phyloP scores from a whole-genome alignment of 345 rosid species.

The Lepidium sativum region DNA sequence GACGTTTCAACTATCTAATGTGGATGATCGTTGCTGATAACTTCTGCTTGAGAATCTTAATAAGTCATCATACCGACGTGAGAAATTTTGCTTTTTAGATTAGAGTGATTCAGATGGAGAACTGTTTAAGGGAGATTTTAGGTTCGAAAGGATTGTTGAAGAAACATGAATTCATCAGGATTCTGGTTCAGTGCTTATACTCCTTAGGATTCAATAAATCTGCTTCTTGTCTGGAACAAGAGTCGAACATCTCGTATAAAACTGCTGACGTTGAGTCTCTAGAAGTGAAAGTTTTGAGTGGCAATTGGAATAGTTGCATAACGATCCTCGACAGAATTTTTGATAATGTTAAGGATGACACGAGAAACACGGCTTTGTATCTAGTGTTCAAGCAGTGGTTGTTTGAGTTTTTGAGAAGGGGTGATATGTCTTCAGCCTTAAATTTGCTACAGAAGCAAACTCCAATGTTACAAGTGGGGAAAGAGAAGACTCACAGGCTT shows the following conservation, averaged over 20 bases:
- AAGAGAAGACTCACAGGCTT: slow-evolving; percentile 52
- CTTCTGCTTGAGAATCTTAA: not conserved
- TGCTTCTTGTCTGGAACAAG: slow-evolving; percentile 58
- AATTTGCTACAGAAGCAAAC: slow-evolving; percentile 46
- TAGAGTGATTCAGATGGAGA: slow-evolving; percentile 40
- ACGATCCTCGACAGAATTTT: slow-evolving; percentile 31
- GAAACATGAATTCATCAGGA: slow-evolving; percentile 55
- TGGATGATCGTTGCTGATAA: not conserved
- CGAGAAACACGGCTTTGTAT: slow-evolving; percentile 47
- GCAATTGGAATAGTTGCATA: slow-evolving; percentile 64
- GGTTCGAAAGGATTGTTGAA: slow-evolving; percentile 59
- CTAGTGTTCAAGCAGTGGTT: slow-evolving; percentile 59
- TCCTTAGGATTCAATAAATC: slow-evolving; percentile 63
- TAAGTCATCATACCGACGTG: not conserved
- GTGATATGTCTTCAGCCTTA: slow-evolving; percentile 52
- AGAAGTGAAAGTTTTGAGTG: slow-evolving; percentile 51
- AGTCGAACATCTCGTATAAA: slow-evolving; percentile 49
- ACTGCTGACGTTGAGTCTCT: slow-evolving; percentile 41
- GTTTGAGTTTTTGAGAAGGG: slow-evolving; percentile 50
- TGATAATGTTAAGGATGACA: slow-evolving; percentile 37
- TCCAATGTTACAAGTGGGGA: slow-evolving; percentile 39
- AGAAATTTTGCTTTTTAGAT: not conserved
- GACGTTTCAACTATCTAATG: slow-evolving; percentile 17
- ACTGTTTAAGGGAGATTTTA: slow-evolving; percentile 22
- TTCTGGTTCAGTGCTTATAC: slow-evolving; percentile 63